Evolutionary conservation across 352 stramenopile species (phyloP), one percentile per base, ranked within the genome.

Genomic region (Phytophthora sansomeana): DNA sequence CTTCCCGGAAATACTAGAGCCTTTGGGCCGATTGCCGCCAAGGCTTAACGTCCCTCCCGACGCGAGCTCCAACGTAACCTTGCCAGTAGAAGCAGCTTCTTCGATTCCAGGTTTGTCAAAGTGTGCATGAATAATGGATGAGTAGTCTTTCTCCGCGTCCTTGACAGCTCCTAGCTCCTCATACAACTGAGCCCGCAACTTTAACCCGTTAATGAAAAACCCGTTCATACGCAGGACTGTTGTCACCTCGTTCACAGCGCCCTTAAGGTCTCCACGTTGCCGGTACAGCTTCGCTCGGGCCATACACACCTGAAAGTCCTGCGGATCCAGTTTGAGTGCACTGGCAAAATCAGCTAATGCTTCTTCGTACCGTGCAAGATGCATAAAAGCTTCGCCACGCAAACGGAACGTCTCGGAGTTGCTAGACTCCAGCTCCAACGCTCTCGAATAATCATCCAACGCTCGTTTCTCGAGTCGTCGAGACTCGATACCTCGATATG

Each of bases 161-260:
- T 71, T 48, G 1, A 71, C 59, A 3, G 74, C 69, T 0, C 70
- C 78, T 1, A 79, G 33, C 7, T 81, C 57, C 26, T 88, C 81
- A 53, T 78, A 87, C 44, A 93, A 62, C 42, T 75, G 70, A 0
- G 80, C 83, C 38, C 85, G 71, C 24, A 92, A 65, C 51, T 91
- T 90, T 19, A 93, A 35, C 9, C 78, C 85, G 42, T 91, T 79
- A n/a, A 93, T 67, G 35, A 92, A 91, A 71, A 92, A 91, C 0
- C 83, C 83, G 52, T 82, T 93, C 6, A 80, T 47, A 44, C 78
- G 54, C 26, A 93, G 53, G 26, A 93, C 80, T 2, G 43, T 43
- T 8, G 79, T 89, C 17, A 92, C 67, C 63, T 90, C 81, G 3
- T 72, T 65, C 33, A 93, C 79, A 14, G 85, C 85, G 9, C 52